A percentile compares a stretch with the other conserved stretches of the same genome.
phyloP scores from a whole-genome alignment of 2,329 filamentous ascomycete genomes.

The Apiospora marii region DNA sequence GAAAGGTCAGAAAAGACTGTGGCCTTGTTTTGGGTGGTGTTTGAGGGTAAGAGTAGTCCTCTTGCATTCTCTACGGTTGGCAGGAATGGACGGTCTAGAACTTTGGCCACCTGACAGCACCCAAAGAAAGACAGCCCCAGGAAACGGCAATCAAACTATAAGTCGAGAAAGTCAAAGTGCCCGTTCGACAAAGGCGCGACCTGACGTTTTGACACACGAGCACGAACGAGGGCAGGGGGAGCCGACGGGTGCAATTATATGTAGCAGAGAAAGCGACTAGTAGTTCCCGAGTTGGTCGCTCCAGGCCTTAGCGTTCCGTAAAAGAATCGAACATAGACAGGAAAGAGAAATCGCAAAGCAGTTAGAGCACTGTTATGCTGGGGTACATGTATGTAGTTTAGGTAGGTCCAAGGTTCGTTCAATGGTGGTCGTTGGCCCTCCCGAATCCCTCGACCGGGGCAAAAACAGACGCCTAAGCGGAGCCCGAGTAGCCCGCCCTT shows the following conservation, averaged over 20 bases:
- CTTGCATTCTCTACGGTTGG: slow-evolving; percentile 5
- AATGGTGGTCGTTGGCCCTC: neutral
- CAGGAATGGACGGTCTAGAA: neutral
- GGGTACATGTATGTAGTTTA: neutral
- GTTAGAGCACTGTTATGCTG: neutral
- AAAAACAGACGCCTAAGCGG: neutral
- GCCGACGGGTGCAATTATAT: slow-evolving; percentile 3
- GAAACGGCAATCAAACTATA: neutral
- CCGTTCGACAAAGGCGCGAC: neutral
- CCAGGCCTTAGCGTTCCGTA: neutral
- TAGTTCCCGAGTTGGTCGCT: neutral
- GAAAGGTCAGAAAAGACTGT: slow-evolving; percentile 33
- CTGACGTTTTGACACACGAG: neutral
- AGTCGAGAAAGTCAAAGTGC: neutral
- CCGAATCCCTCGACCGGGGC: neutral
- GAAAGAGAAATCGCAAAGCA: neutral
- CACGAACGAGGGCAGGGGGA: neutral
- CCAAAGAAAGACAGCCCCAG: neutral
- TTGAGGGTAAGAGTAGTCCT: slow-evolving; percentile 21
- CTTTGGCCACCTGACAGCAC: neutral
- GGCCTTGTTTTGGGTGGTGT: slow-evolving; percentile 25
- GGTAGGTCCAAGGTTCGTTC: neutral
- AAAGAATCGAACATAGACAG: neutral
- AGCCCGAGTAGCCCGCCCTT: slow-evolving; percentile 7
- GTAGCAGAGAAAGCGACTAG: neutral